A percentile compares a stretch with the other conserved stretches of the same genome.
Conservation (phyloP, 2,329 filamentous ascomycete genomes). For the Aspergillus tubingensis region DNA sequence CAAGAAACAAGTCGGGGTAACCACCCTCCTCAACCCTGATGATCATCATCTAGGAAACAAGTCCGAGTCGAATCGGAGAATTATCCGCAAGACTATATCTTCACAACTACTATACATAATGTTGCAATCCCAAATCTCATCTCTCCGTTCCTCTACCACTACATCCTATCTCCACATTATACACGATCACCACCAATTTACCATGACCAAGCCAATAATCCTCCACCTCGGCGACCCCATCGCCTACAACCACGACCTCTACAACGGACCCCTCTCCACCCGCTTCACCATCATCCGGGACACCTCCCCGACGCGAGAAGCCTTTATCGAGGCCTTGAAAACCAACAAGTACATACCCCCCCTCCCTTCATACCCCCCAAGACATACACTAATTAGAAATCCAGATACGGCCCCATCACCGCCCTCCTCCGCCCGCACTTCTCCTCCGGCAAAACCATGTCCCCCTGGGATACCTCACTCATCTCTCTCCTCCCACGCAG, state of each 20-base stretch:
- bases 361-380: neutral
- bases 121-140: too few species aligned
- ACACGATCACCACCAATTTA: neutral
- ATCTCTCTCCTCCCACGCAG: constrained; percentile 57
- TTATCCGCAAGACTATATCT: neutral
- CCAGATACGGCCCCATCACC: constrained; percentile 37
- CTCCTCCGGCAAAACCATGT: constrained; percentile 67
- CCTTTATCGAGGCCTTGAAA: constrained; percentile 44
- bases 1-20: neutral
- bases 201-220: constrained; percentile 33
- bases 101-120: too few species aligned
- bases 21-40: too few species aligned
- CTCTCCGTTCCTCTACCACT: neutral
- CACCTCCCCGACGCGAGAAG: constrained; percentile 31
- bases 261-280: constrained; percentile 20
- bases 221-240: constrained; percentile 49
- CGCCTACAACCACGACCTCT: constrained; percentile 48
- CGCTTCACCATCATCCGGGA: constrained; percentile 8
- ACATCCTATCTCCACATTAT: too few species aligned
- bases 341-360: constrained; percentile 21
- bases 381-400: neutral
- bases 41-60: too few species aligned
- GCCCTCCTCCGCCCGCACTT: constrained; percentile 61
- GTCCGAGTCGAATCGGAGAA: neutral
- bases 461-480: constrained; percentile 63